phyloP scores from a whole-genome alignment of 2,329 filamentous ascomycete species.

The Epichloe elymi region DNA sequence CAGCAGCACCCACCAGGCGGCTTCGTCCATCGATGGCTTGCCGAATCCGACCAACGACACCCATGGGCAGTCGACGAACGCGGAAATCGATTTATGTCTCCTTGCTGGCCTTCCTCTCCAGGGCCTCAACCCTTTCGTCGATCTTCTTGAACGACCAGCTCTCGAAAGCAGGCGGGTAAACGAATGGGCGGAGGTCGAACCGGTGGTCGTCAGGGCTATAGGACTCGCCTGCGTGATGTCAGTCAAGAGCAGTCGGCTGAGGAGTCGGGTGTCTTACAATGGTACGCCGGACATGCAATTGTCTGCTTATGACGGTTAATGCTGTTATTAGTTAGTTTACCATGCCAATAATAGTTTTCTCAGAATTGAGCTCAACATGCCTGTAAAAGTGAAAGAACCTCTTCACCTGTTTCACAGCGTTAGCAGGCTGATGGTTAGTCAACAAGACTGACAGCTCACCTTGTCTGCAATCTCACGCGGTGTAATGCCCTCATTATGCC shows the following conservation, averaged over 20 bases:
- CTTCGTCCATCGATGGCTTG: no score
- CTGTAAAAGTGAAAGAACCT: not conserved
- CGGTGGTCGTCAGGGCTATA: conserved; percentile 3
- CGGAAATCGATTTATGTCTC: not conserved
- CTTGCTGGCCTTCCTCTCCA: conserved; percentile 14
- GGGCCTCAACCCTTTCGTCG: conserved; percentile 21
- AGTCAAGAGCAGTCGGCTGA: not conserved
- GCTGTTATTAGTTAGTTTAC: not conserved
- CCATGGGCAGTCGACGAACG: no score
- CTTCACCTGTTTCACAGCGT: not conserved
- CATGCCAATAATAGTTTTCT: no score
- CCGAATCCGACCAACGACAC: no score
- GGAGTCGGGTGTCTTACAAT: not conserved
- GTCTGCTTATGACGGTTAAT: conserved; percentile 6
- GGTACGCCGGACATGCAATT: not conserved
- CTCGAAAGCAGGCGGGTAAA: conserved; percentile 20
- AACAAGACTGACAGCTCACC: conserved; percentile 6
- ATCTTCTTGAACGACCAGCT: conserved; percentile 27
- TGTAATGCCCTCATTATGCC: conserved; percentile 14
- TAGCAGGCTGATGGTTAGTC: not conserved
- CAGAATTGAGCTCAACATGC: not conserved
- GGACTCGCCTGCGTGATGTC: not conserved
- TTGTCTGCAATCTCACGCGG: conserved; percentile 16
- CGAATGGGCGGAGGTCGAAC: conserved; percentile 10
- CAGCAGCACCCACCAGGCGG: no score